Conservation (phyloP, 768 basidiomycete species). For the Tricholoma sp. region DNA sequence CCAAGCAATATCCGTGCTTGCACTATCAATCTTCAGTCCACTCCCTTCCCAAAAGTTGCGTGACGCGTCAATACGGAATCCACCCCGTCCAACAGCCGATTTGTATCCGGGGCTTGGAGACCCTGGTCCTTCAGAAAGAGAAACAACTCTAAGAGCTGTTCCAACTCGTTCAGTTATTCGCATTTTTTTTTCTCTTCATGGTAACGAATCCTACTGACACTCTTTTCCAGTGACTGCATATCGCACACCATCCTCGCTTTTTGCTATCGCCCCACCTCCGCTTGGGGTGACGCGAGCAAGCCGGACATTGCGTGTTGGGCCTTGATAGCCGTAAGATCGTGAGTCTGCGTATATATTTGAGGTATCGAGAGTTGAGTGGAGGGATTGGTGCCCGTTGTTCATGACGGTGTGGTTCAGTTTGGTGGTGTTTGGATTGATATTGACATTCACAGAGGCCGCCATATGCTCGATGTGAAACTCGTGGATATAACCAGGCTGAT, state of each 20-base stretch:
- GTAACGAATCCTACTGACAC: conserved; percentile 39
- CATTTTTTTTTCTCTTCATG: no score
- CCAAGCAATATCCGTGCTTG: conserved; percentile 81
- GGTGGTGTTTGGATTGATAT: neutral
- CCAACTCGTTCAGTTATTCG: no score
- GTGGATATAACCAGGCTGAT: no score
- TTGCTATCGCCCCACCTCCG: conserved; percentile 65
- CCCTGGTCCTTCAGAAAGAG: conserved; percentile 46
- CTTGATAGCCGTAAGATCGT: conserved; percentile 35
- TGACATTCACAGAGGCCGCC: no score
- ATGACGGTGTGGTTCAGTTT: conserved; percentile 2
- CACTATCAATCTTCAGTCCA: conserved; percentile 73
- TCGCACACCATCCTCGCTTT: conserved; percentile 57
- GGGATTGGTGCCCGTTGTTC: conserved; percentile 5
- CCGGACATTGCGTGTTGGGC: conserved; percentile 48
- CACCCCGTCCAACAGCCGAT: conserved; percentile 49
- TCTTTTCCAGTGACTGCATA: conserved; percentile 79
- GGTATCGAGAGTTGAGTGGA: neutral
- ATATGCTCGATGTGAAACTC: no score
- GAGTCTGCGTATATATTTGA: conserved; percentile 34
- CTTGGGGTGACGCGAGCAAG: conserved; percentile 51
- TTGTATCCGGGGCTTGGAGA: conserved; percentile 41
- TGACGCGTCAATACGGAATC: conserved; percentile 64
- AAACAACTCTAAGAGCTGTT: conserved; percentile 56
- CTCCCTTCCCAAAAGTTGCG: conserved; percentile 77